Evolutionary conservation across 345 rosid species (phyloP).

Genomic region (Boechera stricta): DNA sequence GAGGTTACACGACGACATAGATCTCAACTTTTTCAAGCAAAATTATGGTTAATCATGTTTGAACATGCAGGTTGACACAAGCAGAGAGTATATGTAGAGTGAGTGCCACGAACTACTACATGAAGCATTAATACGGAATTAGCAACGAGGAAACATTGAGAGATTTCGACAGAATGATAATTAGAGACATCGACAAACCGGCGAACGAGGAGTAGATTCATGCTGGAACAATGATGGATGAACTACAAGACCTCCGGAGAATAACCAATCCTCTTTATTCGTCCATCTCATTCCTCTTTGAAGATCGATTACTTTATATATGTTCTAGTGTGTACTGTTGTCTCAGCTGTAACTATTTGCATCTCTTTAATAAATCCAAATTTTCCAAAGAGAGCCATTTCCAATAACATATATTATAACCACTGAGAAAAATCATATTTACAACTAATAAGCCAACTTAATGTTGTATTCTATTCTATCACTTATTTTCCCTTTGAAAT

Average conservation of each 20-base stretch:
- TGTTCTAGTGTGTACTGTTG: neutral
- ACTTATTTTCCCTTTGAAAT: neutral
- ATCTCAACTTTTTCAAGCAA: too few relatives aligned
- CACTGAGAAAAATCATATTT: constrained; percentile 13
- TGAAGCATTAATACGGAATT: neutral
- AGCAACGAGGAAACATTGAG: neutral
- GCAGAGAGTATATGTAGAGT: neutral
- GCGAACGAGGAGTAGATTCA: too few relatives aligned
- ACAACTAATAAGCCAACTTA: constrained; percentile 2
- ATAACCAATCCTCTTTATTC: too few relatives aligned
- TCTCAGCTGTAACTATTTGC: neutral
- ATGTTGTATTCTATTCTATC: constrained; percentile 10
- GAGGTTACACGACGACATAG: too few relatives aligned
- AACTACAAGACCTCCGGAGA: too few relatives aligned
- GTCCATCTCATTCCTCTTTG: too few relatives aligned
- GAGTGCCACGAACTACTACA: neutral
- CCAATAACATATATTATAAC: constrained; percentile 7
- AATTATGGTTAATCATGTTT: neutral
- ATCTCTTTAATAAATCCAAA: neutral
- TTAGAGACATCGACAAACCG: too few relatives aligned
- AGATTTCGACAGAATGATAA: too few relatives aligned
- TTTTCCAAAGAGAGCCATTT: neutral
- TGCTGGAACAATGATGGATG: too few relatives aligned
- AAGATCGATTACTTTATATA: too few relatives aligned
- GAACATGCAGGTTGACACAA: neutral